These are phyloP conservation scores for Kodamaea leandrae DNA, from an alignment of 805 yeast species.

Conservation along the genomic window DNA sequence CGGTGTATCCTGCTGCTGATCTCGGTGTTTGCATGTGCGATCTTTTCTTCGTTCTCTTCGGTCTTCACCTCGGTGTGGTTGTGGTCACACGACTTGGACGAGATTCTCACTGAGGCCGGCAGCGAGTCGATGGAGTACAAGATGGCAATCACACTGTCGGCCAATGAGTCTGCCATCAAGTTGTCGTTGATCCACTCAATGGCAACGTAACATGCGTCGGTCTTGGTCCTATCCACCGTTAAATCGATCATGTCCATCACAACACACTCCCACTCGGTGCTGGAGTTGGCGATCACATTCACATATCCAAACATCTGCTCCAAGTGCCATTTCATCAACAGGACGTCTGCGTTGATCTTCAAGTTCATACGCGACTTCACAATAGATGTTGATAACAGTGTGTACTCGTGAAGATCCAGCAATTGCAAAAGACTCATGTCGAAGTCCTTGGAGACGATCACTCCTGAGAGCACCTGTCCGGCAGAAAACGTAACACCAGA, in stretches of 20 bases:
- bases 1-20: slow-evolving; percentile 40
- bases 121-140: slow-evolving; percentile 88
- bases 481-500: slow-evolving; percentile 8
- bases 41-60: slow-evolving; percentile 13
- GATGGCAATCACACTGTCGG: slow-evolving; percentile 90
- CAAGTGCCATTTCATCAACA: slow-evolving; percentile 82
- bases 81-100: slow-evolving; percentile 60
- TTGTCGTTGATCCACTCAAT: slow-evolving; percentile 91
- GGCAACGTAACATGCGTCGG: slow-evolving; percentile 44
- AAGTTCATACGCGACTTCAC: slow-evolving; percentile 80
- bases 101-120: slow-evolving; percentile 89
- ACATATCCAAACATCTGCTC: slow-evolving; percentile 93
- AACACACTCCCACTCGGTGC: slow-evolving; percentile 40
- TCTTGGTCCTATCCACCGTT: slow-evolving; percentile 42
- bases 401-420: slow-evolving; percentile 83
- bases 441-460: slow-evolving; percentile 87
- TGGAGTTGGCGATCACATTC: slow-evolving; percentile 58
- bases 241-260: slow-evolving; percentile 46
- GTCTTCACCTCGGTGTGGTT: slow-evolving; percentile 8
- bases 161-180: slow-evolving; percentile 81
- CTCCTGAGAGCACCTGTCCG: slow-evolving; percentile 62
- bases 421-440: slow-evolving; percentile 79
- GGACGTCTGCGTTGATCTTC: slow-evolving; percentile 75
- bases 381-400: slow-evolving; percentile 81
- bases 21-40: slow-evolving; percentile 27